Conservation (phyloP, 805 yeast genomes). For the Scheffersomyces stipitis region DNA sequence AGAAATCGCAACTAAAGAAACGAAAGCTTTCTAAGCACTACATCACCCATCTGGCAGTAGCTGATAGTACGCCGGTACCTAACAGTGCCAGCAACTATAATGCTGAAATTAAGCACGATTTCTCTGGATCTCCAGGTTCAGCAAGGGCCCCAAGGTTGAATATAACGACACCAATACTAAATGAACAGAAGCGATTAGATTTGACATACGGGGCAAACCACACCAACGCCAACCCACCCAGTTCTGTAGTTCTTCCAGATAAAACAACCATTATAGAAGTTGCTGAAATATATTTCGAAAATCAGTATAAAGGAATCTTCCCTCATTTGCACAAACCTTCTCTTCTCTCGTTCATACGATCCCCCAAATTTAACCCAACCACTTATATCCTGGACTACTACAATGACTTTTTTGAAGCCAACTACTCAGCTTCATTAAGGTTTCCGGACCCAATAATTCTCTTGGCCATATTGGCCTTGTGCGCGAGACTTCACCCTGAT, state of each 20-base stretch:
- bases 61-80: neutral
- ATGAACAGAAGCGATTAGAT: neutral
- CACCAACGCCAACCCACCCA: neutral
- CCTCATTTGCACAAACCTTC: conserved; percentile 24
- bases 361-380: conserved; percentile 17
- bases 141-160: neutral
- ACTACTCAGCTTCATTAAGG: conserved; percentile 10
- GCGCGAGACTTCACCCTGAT: conserved; percentile 33
- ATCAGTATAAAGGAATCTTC: conserved; percentile 26
- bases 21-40: conserved; percentile 9
- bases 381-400: conserved; percentile 17
- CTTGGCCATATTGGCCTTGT: conserved; percentile 34
- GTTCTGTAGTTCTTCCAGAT: conserved; percentile 15
- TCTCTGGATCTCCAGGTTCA: neutral
- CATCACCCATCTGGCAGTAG: neutral
- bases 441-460: conserved; percentile 30
- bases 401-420: conserved; percentile 10
- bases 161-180: neutral
- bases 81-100: neutral
- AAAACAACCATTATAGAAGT: conserved; percentile 17
- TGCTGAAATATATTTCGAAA: conserved; percentile 22
- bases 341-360: conserved; percentile 16
- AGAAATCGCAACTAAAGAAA: conserved; percentile 19
- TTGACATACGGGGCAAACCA: too few species aligned
- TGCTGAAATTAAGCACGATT: neutral